Conservation (phyloP, 2,329 filamentous ascomycete species). For the Atkinsonella texensis region DNA sequence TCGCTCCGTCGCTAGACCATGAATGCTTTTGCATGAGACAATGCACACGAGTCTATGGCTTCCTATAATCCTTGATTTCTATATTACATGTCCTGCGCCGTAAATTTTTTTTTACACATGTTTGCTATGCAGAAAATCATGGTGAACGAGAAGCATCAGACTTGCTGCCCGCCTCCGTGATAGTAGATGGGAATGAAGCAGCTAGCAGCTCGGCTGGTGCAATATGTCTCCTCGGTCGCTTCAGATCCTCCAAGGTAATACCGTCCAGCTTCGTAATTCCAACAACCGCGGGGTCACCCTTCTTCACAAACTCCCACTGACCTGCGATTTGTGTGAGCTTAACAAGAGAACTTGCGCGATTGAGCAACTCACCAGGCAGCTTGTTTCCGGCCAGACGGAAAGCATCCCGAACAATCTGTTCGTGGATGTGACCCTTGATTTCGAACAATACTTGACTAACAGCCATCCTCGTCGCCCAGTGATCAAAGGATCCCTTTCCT, state of each 20-base stretch:
- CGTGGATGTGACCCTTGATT: slow-evolving; percentile 81
- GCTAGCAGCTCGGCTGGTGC: slow-evolving; percentile 30
- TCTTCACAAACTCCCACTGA: slow-evolving; percentile 87
- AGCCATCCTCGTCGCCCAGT: slow-evolving; percentile 83
- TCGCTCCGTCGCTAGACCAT: neutral
- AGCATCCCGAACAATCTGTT: slow-evolving; percentile 86
- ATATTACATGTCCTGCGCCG: neutral
- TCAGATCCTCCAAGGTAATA: slow-evolving; percentile 71
- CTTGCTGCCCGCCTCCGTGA: slow-evolving; percentile 21
- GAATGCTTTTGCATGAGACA: neutral
- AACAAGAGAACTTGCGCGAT: neutral
- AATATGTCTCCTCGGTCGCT: slow-evolving; percentile 61
- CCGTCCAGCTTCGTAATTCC: slow-evolving; percentile 86
- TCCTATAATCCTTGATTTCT: neutral
- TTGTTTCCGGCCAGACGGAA: slow-evolving; percentile 92
- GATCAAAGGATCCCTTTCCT: slow-evolving; percentile 93
- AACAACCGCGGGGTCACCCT: slow-evolving; percentile 79
- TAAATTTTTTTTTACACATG: neutral
- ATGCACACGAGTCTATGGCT: neutral
- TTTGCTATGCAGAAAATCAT: slow-evolving; percentile 7
- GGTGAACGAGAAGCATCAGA: slow-evolving; percentile 20
- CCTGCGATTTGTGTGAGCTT: slow-evolving; percentile 33
- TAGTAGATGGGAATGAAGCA: slow-evolving; percentile 19
- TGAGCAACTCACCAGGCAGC: slow-evolving; percentile 58
- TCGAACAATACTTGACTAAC: slow-evolving; percentile 91